These are phyloP conservation scores for Pelargonium fulgidum DNA, from an alignment of 441 rosid species.

Conservation along the genomic window DNA sequence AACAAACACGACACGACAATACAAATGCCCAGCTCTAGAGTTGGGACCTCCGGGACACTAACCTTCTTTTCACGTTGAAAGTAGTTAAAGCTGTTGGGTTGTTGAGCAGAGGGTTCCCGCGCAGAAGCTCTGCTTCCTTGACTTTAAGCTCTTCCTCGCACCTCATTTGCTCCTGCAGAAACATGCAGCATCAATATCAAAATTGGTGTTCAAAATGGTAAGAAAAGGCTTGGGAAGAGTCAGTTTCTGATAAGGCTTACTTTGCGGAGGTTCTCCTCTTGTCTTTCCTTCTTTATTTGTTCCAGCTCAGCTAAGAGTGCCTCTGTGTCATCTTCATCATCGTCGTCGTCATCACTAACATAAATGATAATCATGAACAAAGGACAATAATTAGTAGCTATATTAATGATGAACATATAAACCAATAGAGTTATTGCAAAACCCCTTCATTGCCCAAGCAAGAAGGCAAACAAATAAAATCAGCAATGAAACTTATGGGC, in stretches of 20 bases:
- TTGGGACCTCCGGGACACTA: constrained; percentile 12
- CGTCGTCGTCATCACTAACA: constrained; percentile 49
- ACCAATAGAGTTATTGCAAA: background rate
- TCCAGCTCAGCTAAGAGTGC: constrained; percentile 95
- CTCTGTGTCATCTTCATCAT: constrained; percentile 82
- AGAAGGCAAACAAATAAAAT: background rate
- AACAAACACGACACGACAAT: too few species aligned
- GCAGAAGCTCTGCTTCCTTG: constrained; percentile 89
- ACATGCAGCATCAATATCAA: constrained; percentile 4
- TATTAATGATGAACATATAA: background rate
- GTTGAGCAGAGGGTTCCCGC: constrained; percentile 84
- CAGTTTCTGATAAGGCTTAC: constrained; percentile 29
- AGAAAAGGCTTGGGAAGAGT: background rate
- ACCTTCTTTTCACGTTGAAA: constrained; percentile 71
- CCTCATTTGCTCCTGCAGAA: constrained; percentile 58
- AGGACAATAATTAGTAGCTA: background rate
- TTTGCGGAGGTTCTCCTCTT: constrained; percentile 84
- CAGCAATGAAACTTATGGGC: background rate
- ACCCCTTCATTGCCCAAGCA: background rate
- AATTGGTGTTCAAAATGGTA: background rate
- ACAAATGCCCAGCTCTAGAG: too few species aligned
- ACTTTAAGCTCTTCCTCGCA: constrained; percentile 77
- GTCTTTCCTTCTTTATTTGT: constrained; percentile 89
- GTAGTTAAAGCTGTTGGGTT: constrained; percentile 59
- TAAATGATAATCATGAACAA: constrained; percentile 6